A percentile compares a stretch with the other conserved stretches of the same genome.
Evolutionary conservation across 1,284 basidiomycete species (phyloP).

Genomic region (Chiua sp.): DNA sequence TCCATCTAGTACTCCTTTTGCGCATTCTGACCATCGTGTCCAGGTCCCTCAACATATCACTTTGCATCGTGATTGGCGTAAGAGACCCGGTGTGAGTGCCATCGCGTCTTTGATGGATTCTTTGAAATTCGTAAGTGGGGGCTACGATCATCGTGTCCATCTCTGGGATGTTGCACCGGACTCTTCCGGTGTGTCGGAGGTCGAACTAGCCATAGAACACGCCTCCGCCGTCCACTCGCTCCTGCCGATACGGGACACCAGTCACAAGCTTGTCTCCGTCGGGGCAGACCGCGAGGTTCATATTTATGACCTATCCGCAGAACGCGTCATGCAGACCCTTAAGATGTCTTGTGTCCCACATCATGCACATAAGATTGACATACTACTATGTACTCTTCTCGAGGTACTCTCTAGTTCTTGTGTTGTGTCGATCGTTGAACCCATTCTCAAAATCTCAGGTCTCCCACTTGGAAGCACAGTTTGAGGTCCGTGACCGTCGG

Average conservation of each 20-base stretch:
- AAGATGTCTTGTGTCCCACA: slow-evolving; percentile 51
- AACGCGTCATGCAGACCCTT: slow-evolving; percentile 45
- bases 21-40: slow-evolving; percentile 13
- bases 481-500: slow-evolving; percentile 55
- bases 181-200: slow-evolving; percentile 35
- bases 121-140: slow-evolving; percentile 52
- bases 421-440: slow-evolving; percentile 1
- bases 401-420: slow-evolving; percentile 41
- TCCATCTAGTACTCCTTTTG: neutral
- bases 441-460: slow-evolving; percentile 40
- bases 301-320: slow-evolving; percentile 53
- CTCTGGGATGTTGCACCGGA: slow-evolving; percentile 48
- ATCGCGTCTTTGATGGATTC: slow-evolving; percentile 46
- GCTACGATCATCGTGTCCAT: slow-evolving; percentile 54
- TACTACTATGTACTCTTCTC: slow-evolving; percentile 46
- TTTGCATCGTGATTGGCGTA: slow-evolving; percentile 40
- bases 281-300: slow-evolving; percentile 52
- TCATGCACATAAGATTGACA: slow-evolving; percentile 46
- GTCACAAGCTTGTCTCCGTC: slow-evolving; percentile 52
- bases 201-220: slow-evolving; percentile 48
- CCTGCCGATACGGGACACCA: slow-evolving; percentile 48
- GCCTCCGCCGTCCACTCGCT: slow-evolving; percentile 49
- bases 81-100: slow-evolving; percentile 48
- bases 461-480: slow-evolving; percentile 56
- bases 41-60: slow-evolving; percentile 14